phyloP scores from a whole-genome alignment of 768 basidiomycete species.

The Hypholoma sublateritium region DNA sequence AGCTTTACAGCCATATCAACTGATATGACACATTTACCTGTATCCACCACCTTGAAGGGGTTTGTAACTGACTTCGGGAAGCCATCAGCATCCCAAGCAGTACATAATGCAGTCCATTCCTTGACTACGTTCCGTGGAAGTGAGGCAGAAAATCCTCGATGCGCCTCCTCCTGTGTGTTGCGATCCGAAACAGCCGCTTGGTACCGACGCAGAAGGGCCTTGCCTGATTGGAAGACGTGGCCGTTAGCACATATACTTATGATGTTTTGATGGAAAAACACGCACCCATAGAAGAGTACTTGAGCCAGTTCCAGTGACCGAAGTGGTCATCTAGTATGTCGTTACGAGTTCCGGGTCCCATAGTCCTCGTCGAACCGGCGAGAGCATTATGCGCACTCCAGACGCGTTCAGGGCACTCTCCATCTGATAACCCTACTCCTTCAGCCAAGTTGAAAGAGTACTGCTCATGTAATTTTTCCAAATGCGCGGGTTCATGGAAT shows the following conservation, averaged over 20 bases:
- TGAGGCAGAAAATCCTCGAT: conserved; percentile 4
- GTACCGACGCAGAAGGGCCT: not conserved
- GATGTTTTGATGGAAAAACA: not conserved
- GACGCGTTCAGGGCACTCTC: conserved; percentile 29
- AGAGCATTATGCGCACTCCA: conserved; percentile 30
- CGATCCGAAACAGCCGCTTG: not conserved
- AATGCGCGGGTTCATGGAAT: conserved; percentile 28
- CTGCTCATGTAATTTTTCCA: conserved; percentile 14
- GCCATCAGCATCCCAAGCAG: not conserved
- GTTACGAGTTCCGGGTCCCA: conserved; percentile 24
- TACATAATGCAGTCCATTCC: conserved; percentile 1
- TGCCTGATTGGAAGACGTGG: not conserved
- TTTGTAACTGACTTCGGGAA: conserved; percentile 1
- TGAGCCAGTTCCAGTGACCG: conserved; percentile 25
- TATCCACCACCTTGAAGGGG: not conserved
- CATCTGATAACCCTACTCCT: conserved; percentile 26
- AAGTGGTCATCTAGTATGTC: conserved; percentile 10
- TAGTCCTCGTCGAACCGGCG: conserved; percentile 29
- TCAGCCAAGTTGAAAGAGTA: conserved; percentile 26
- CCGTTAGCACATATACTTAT: not conserved
- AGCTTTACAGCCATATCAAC: too few relatives aligned
- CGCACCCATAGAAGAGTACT: conserved; percentile 8
- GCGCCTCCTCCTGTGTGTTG: conserved; percentile 12
- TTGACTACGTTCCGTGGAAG: not conserved
- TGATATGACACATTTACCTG: too few relatives aligned